A percentile compares a stretch with the other conserved stretches of the same genome.
phyloP scores from a whole-genome alignment of 169 alveolate genomes.

The Neospora caninum region DNA sequence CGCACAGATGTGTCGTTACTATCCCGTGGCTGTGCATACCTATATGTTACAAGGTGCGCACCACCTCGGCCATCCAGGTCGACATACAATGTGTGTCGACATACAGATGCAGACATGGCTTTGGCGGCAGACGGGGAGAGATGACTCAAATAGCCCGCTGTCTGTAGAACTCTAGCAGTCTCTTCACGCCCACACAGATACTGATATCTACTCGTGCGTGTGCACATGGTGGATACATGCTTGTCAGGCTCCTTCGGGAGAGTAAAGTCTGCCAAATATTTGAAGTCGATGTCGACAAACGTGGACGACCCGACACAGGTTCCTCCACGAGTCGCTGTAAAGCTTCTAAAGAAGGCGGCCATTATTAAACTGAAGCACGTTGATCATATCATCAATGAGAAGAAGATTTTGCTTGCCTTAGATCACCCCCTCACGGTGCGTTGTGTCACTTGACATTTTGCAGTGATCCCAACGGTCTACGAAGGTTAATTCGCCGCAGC shows the following conservation, averaged over 20 bases:
- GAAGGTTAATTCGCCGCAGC: not conserved
- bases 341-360: constrained; percentile 76
- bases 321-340: constrained; percentile 74
- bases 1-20: too few relatives aligned
- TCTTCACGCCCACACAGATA: too few relatives aligned
- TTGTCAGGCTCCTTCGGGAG: constrained; percentile 67
- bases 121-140: too few relatives aligned
- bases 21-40: too few relatives aligned
- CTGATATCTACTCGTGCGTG: too few relatives aligned
- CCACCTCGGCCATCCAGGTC: too few relatives aligned
- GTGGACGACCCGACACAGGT: constrained; percentile 54
- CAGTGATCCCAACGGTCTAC: not conserved
- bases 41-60: too few relatives aligned
- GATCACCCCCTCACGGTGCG: constrained; percentile 91
- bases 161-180: too few relatives aligned
- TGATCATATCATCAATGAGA: constrained; percentile 93
- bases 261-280: constrained; percentile 60
- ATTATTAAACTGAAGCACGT: constrained; percentile 79
- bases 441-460: not conserved
- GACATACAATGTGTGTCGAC: too few relatives aligned
- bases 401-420: constrained; percentile 83
- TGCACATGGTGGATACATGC: not conserved
- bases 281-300: constrained; percentile 31
- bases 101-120: too few relatives aligned
- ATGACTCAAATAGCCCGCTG: too few relatives aligned